Evolutionary conservation across 2,329 filamentous ascomycete genomes (phyloP), one percentile per base, ranked within the genome.

Genomic region (Bipolaris victoriae): DNA sequence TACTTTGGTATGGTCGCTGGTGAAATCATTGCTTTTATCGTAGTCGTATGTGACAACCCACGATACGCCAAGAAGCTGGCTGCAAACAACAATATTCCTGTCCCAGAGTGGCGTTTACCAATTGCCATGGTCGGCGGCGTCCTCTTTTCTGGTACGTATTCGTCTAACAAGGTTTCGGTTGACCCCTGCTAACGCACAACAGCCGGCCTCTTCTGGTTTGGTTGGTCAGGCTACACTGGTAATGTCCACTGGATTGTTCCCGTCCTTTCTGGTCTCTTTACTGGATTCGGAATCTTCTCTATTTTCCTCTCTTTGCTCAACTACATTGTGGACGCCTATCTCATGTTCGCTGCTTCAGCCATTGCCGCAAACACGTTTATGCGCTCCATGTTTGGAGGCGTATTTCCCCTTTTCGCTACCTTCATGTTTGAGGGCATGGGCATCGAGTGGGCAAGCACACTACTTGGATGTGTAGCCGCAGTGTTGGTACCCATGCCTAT

Each of bases 1-100:
- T 96, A 92, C 75, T 91, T 97, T 67, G 92, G 92, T 52, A 91
- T 97, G 88, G 85, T 95, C 49, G 68, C 82, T 7, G 91, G 91
- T 45, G 85, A 92, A 71, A 60, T 94, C 15, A 76, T 91, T 52
- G 90, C 89, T 0, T 90, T 89, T 47, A 58, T 81, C 7, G 81
- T 82, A 45, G 87, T 94, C 60, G 79, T 90, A 49, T 67, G 85
- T 37, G 82, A 84, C 68, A 85, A 91, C 74, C 85, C 86, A 22
- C 80, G 81, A 73, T 94, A 94, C 75, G 83, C 85, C 67, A 62
- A 59, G 40, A 75, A 75, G 53, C 69, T 81, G 15, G 68, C 70
- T 13, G 77, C 77, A 11, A 81, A 81, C 70, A 77, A 79, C 65
- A 81, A 81, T 57, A 74, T 84, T 3, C 82, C 83, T 0, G 71